A percentile compares a stretch with the other conserved stretches of the same genome.
Evolutionary conservation across 2,329 filamentous ascomycete genomes (phyloP).

Genomic region (Pseudogymnoascus sp.): DNA sequence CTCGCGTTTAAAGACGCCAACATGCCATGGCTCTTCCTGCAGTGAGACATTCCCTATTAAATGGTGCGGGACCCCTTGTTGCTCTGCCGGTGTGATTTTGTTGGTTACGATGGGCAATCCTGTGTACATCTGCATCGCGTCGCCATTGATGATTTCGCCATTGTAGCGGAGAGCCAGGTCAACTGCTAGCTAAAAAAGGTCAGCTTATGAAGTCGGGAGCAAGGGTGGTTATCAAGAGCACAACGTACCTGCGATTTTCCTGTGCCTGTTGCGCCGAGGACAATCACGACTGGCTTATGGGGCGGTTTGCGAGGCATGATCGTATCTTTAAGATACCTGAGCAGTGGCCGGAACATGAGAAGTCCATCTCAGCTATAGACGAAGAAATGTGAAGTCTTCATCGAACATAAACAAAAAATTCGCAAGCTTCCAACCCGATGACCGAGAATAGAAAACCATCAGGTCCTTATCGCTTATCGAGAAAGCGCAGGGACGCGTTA

Average conservation of each 20-base stretch:
- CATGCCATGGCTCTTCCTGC: constrained; percentile 73
- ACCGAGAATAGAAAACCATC: constrained; percentile 3
- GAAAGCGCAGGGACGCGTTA: neutral
- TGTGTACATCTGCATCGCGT: constrained; percentile 95
- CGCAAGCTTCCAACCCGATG: constrained; percentile 17
- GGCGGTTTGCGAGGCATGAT: constrained; percentile 30
- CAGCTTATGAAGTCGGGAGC: constrained; percentile 12
- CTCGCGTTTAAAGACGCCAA: constrained; percentile 66
- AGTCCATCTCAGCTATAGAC: neutral
- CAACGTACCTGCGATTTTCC: constrained; percentile 74
- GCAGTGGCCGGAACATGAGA: constrained; percentile 8
- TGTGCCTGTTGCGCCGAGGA: constrained; percentile 85
- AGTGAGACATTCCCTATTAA: constrained; percentile 71
- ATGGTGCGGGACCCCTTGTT: constrained; percentile 76
- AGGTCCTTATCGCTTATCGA: constrained; percentile 5
- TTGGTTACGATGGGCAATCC: constrained; percentile 94
- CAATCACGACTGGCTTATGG: constrained; percentile 59
- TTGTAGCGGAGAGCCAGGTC: constrained; percentile 75
- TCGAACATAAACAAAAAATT: constrained; percentile 3
- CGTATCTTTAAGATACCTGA: constrained; percentile 13
- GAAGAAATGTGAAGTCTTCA: neutral
- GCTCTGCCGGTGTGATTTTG: constrained; percentile 70
- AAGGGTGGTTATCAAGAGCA: neutral
- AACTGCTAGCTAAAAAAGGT: constrained; percentile 48
- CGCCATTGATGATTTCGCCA: constrained; percentile 92